Evolutionary conservation across 1,284 basidiomycete species (phyloP).

Genomic region (Malassezia obtusa): DNA sequence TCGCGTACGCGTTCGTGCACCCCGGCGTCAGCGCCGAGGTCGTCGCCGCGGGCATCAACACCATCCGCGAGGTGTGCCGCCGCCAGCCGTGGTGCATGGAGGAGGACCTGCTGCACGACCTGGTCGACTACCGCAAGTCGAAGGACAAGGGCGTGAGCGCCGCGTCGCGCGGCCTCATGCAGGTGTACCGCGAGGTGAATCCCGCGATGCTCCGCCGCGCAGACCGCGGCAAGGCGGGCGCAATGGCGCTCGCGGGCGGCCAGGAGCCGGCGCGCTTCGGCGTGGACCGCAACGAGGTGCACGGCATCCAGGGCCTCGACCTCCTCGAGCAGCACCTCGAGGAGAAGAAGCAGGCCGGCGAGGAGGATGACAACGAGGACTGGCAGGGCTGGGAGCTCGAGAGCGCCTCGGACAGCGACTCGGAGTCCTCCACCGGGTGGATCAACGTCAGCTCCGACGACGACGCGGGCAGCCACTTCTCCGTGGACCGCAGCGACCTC

Average conservation of each 20-base stretch:
- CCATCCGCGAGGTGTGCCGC: constrained; percentile 82
- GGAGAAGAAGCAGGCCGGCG: constrained; percentile 49
- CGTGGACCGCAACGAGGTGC: constrained; percentile 58
- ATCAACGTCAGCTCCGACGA: constrained; percentile 69
- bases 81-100: constrained; percentile 93
- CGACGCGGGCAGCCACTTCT: constrained; percentile 52
- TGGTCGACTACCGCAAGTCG: constrained; percentile 89
- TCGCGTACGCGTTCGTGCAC: constrained; percentile 92
- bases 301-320: constrained; percentile 71
- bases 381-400: constrained; percentile 90
- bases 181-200: constrained; percentile 92
- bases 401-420: constrained; percentile 58
- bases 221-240: constrained; percentile 56
- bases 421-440: constrained; percentile 58
- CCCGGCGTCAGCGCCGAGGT: constrained; percentile 93
- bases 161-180: constrained; percentile 74
- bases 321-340: constrained; percentile 43
- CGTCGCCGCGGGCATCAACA: constrained; percentile 87
- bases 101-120: constrained; percentile 78
- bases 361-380: constrained; percentile 57
- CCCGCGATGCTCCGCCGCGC: constrained; percentile 80
- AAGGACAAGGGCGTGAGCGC: constrained; percentile 86
- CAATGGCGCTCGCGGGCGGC: constrained; percentile 35
- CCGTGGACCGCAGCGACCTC: constrained; percentile 68
- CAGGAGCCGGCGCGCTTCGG: constrained; percentile 60